Percentiles rank a stretch among this genome's conserved stretches.
phyloP scores from a whole-genome alignment of 1,139 yeast species.

The Groenewaldozyma sp. region DNA sequence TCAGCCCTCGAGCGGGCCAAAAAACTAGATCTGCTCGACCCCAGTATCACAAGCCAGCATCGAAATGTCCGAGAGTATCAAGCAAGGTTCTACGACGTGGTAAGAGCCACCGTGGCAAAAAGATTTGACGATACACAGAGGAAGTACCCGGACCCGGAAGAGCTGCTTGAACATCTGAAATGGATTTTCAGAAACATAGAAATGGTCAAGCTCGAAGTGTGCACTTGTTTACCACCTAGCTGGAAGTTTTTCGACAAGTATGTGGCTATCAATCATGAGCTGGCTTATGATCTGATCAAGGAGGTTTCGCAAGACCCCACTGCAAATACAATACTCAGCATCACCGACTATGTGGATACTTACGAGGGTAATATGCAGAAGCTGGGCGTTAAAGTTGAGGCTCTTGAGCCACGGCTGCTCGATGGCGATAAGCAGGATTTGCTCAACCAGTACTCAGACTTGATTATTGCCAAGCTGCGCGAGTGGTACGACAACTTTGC shows the following conservation, averaged over 20 bases:
- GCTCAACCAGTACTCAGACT: slow-evolving; percentile 60
- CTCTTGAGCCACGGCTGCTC: slow-evolving; percentile 33
- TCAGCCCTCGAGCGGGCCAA: slow-evolving; percentile 6
- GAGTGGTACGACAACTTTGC: slow-evolving; percentile 74
- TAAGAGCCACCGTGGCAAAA: slow-evolving; percentile 53
- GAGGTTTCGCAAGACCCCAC: slow-evolving; percentile 59
- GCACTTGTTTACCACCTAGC: slow-evolving; percentile 53
- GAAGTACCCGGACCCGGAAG: slow-evolving; percentile 45
- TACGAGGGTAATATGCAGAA: slow-evolving; percentile 49
- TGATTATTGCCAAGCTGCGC: slow-evolving; percentile 60
- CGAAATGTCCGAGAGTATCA: slow-evolving; percentile 51
- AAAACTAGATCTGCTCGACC: slow-evolving; percentile 3
- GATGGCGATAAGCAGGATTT: slow-evolving; percentile 61
- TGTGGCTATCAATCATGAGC: slow-evolving; percentile 59
- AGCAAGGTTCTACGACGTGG: slow-evolving; percentile 49
- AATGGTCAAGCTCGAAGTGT: slow-evolving; percentile 51
- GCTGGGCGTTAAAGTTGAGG: slow-evolving; percentile 31
- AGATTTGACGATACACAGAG: slow-evolving; percentile 58
- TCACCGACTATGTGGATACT: slow-evolving; percentile 66
- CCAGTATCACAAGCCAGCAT: slow-evolving; percentile 8
- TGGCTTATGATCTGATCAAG: slow-evolving; percentile 54
- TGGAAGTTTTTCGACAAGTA: slow-evolving; percentile 67
- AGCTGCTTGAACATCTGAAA: slow-evolving; percentile 59
- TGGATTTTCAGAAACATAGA: slow-evolving; percentile 81
- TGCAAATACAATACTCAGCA: slow-evolving; percentile 33